Evolutionary conservation across 306 rosid genomes (phyloP), one percentile per base, ranked within the genome.

Genomic region (Sophora flavescens): DNA sequence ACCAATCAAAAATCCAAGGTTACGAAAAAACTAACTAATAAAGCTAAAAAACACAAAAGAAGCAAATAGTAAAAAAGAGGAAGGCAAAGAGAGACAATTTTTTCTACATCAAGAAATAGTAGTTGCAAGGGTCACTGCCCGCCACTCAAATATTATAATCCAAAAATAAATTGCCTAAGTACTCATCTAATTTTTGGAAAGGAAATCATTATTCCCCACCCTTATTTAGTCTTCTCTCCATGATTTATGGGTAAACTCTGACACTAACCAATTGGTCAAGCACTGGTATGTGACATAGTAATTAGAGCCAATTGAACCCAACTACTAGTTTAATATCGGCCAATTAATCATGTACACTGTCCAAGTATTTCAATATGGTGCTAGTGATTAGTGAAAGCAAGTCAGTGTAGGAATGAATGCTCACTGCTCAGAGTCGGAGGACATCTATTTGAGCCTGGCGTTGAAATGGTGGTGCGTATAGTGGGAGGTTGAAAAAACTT

Each of bases 401-500:
- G 81, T 58, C 76, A 77, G 58, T 13, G 68, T 36, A 41, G 9
- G 38, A 15, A 48, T 36, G 60, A 69, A 60, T 78, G 51, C 63
- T 28, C 60, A 69, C 50, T 78, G 51, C 63, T 28, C 60, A 4
- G 53, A 30, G 0, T 28, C 60, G 2, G 53, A 30, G 0, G 32
- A 60, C 28, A 26, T 9, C 48, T 32, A 32, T 69, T n/a, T 60
- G 70, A 60, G 38, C 26, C 26, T 33, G 56, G 57, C 75, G 57
- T 60, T 57, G 64, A 71, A 79, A 79, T 13, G 6, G 15, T 11
- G 45, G 74, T 14, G 30, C 56, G 6, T 11, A 52, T n/a, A 62
- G 72, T 78, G 82, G 28, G 78, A 39, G 67, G 72, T 79, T 70
- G 82, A 73, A 75, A 73, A 73, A 58, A 41, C 57, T 28, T 72